Conservation (phyloP, 2,329 filamentous ascomycete species). For the Bipolaris oryzae region DNA sequence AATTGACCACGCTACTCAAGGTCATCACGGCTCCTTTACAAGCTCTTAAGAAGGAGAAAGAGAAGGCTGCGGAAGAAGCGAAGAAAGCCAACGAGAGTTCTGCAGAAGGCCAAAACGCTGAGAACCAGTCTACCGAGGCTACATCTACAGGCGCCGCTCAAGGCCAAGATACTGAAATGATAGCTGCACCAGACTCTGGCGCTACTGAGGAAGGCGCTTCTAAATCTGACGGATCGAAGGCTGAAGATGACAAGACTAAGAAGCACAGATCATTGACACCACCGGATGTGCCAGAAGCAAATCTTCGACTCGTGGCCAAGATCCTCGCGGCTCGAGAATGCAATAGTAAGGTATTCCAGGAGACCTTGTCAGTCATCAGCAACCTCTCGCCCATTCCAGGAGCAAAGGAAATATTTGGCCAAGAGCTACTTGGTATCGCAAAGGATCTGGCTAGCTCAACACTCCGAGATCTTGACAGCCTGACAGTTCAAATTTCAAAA, state of each 20-base stretch:
- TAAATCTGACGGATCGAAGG: conserved; percentile 46
- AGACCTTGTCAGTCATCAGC: conserved; percentile 98
- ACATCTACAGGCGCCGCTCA: conserved; percentile 17
- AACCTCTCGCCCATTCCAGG: conserved; percentile 92
- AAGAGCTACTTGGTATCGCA: conserved; percentile 87
- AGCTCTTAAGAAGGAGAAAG: conserved; percentile 82
- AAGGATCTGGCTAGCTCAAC: conserved; percentile 84
- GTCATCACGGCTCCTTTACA: conserved; percentile 87
- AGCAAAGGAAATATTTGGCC: conserved; percentile 88
- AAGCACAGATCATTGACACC: conserved; percentile 72
- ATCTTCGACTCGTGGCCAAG: conserved; percentile 91
- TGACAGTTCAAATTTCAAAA: conserved; percentile 83
- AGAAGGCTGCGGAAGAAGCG: conserved; percentile 61
- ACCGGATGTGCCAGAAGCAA: conserved; percentile 84
- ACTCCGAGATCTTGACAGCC: conserved; percentile 79
- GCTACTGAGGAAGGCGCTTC: conserved; percentile 32
- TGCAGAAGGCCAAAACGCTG: conserved; percentile 28
- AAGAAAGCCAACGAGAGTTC: conserved; percentile 38
- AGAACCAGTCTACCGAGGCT: conserved; percentile 24
- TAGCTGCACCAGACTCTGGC: conserved; percentile 38
- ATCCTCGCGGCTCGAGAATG: conserved; percentile 96
- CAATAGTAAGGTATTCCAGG: conserved; percentile 96
- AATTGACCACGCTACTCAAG: conserved; percentile 83
- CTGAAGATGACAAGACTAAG: conserved; percentile 49
- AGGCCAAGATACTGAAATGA: conserved; percentile 45